phyloP scores from a whole-genome alignment of 2,329 filamentous ascomycete species.

The Xylaria sp. region DNA sequence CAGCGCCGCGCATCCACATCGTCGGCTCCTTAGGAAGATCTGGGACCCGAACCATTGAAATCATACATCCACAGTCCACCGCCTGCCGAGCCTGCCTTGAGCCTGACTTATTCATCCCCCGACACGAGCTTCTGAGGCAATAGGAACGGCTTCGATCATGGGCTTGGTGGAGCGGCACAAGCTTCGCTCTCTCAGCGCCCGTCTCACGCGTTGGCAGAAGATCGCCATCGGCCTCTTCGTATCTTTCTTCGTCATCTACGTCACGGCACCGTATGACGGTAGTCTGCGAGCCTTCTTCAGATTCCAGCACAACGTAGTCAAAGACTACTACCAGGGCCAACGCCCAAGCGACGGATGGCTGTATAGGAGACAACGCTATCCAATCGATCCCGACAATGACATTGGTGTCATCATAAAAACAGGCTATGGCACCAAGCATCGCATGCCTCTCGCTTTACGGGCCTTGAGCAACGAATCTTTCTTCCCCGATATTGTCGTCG shows the following conservation, averaged over 20 bases:
- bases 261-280: constrained; percentile 48
- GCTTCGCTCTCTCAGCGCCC: constrained; percentile 44
- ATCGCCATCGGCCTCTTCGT: constrained; percentile 41
- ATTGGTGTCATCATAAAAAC: constrained; percentile 66
- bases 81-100: background rate
- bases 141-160: constrained; percentile 35
- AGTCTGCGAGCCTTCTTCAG: constrained; percentile 46
- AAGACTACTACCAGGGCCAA: constrained; percentile 47
- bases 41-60: background rate
- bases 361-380: constrained; percentile 52
- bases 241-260: constrained; percentile 47
- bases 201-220: constrained; percentile 48
- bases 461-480: constrained; percentile 57
- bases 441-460: constrained; percentile 59
- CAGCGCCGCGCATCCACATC: constrained; percentile 8
- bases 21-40: background rate
- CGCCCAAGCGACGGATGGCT: constrained; percentile 57
- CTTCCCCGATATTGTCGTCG: constrained; percentile 58
- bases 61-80: background rate
- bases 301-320: constrained; percentile 47
- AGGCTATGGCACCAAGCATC: constrained; percentile 64
- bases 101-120: background rate
- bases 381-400: constrained; percentile 59
- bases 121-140: background rate
- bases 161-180: constrained; percentile 45